These are phyloP conservation scores for Vitis hybrid DNA, from an alignment of 177 flowering plant species.

Conservation along the genomic window DNA sequence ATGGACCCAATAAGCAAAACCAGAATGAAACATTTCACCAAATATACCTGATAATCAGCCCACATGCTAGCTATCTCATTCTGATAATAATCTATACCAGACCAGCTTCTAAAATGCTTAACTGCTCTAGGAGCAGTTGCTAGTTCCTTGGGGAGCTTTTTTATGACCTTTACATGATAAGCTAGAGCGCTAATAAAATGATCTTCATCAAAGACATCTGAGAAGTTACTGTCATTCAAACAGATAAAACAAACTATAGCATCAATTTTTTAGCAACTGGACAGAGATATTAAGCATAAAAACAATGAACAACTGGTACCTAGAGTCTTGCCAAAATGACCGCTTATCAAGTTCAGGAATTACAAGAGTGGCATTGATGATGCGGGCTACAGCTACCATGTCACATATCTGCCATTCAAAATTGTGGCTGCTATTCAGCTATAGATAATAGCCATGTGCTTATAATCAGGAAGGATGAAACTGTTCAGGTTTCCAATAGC, in stretches of 20 bases:
- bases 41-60: slow-evolving; percentile 71
- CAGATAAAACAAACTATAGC: background rate
- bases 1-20: background rate
- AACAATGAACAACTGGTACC: slow-evolving; percentile 40
- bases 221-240: slow-evolving; percentile 76
- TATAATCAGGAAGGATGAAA: background rate
- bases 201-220: slow-evolving; percentile 89
- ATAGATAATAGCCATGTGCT: background rate
- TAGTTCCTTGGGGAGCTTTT: slow-evolving; percentile 76
- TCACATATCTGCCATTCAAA: slow-evolving; percentile 78
- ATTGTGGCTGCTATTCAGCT: background rate
- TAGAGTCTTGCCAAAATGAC: slow-evolving; percentile 90
- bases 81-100: slow-evolving; percentile 81
- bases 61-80: slow-evolving; percentile 79
- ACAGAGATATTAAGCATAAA: background rate
- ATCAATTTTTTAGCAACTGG: slow-evolving; percentile 3
- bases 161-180: slow-evolving; percentile 71
- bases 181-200: slow-evolving; percentile 70
- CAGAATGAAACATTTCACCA: background rate
- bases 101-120: slow-evolving; percentile 89
- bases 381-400: slow-evolving; percentile 96
- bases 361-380: slow-evolving; percentile 92
- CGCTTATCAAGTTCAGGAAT: slow-evolving; percentile 91
- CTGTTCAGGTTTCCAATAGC: too few species aligned
- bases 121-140: slow-evolving; percentile 51